These are phyloP conservation scores for Coprinellus micaceus DNA, from an alignment of 768 basidiomycete genomes.

Conservation along the genomic window DNA sequence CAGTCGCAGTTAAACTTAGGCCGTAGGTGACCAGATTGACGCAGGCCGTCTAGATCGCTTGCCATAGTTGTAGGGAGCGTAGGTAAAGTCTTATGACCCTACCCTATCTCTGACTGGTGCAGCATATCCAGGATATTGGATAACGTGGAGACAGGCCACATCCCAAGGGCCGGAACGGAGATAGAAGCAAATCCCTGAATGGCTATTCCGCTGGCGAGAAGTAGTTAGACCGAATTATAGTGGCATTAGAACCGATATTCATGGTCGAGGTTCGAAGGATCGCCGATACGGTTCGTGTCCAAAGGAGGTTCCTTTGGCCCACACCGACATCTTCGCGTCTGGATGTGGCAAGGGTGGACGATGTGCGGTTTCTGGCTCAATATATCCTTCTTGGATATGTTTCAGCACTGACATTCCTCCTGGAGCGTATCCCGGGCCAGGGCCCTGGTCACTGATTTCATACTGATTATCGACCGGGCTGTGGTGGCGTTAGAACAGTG, in stretches of 20 bases:
- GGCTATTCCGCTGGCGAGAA: not conserved
- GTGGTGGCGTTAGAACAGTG: not conserved
- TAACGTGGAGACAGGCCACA: too few species aligned
- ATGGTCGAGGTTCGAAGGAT: too few species aligned
- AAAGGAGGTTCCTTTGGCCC: too few species aligned
- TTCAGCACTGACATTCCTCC: not conserved
- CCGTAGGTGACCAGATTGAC: not conserved
- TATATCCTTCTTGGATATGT: not conserved
- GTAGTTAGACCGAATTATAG: too few species aligned
- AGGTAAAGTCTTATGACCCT: too few species aligned
- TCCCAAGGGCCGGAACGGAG: not conserved
- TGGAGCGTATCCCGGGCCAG: not conserved
- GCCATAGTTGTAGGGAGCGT: too few species aligned
- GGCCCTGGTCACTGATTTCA: not conserved
- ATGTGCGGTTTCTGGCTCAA: constrained; percentile 3
- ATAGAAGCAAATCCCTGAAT: not conserved
- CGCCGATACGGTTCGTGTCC: too few species aligned
- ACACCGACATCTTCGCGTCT: too few species aligned
- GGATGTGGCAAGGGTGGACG: constrained; percentile 9
- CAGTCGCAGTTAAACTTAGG: not conserved
- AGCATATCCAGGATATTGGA: too few species aligned
- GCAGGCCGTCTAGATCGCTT: too few species aligned
- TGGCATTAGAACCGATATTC: too few species aligned
- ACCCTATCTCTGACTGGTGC: too few species aligned
- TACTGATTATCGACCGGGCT: not conserved